Evolutionary conservation across 2,329 filamentous ascomycete species (phyloP).

Genomic region (Coleophoma cylindrospora): DNA sequence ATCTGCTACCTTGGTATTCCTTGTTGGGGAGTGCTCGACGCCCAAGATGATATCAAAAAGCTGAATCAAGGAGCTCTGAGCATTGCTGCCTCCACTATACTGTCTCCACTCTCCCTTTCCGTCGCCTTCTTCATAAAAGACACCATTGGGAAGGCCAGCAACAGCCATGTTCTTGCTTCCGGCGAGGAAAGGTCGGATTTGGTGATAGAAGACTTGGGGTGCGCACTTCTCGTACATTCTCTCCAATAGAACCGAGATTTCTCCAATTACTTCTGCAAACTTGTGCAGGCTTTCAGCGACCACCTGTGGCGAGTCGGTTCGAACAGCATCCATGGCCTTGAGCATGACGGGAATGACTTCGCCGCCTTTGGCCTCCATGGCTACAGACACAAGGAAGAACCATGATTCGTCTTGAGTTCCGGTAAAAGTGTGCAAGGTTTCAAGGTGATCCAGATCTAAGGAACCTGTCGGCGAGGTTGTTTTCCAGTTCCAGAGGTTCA

Average conservation of each 20-base stretch:
- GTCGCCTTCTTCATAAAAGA: constrained; percentile 76
- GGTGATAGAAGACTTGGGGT: constrained; percentile 82
- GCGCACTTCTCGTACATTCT: constrained; percentile 89
- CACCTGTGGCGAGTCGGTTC: constrained; percentile 49
- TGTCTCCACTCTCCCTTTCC: constrained; percentile 66
- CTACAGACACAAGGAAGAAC: constrained; percentile 88
- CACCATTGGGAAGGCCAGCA: constrained; percentile 75
- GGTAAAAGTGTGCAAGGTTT: constrained; percentile 76
- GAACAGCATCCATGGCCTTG: constrained; percentile 65
- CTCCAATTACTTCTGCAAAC: constrained; percentile 63
- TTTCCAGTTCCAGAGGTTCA: constrained; percentile 88
- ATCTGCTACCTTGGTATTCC: constrained; percentile 20
- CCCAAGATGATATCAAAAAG: constrained; percentile 87
- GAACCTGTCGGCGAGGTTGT: constrained; percentile 47
- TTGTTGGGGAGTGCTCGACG: constrained; percentile 61
- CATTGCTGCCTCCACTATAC: constrained; percentile 87
- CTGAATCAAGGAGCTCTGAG: constrained; percentile 87
- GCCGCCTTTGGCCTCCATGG: constrained; percentile 80
- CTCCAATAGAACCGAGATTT: constrained; percentile 62
- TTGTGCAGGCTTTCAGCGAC: constrained; percentile 60
- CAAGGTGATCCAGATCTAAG: constrained; percentile 54
- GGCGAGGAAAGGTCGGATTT: constrained; percentile 81
- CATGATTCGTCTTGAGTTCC: constrained; percentile 87
- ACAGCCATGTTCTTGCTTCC: constrained; percentile 90
- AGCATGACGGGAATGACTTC: constrained; percentile 74